Conservation (phyloP, 345 rosid species). For the Erodium maritimum region DNA sequence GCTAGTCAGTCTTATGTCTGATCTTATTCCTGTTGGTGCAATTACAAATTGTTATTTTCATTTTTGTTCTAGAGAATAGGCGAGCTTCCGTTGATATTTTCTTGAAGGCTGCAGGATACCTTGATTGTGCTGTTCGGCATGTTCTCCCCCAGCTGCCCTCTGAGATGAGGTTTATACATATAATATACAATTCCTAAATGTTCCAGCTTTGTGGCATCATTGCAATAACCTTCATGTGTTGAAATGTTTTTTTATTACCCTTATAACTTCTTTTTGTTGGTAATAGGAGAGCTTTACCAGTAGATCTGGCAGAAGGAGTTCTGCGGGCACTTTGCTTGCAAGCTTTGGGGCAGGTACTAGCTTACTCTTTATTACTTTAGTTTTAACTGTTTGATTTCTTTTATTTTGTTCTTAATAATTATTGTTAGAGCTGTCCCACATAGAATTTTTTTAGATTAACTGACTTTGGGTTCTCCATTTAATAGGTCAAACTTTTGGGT, state of each 20-base stretch:
- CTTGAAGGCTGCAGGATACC: slow-evolving; percentile 93
- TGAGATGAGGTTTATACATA: slow-evolving; percentile 51
- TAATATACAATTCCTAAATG: slow-evolving; percentile 4
- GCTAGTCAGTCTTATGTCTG: not conserved
- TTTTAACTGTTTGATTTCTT: slow-evolving; percentile 1
- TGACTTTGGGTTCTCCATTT: too few species aligned
- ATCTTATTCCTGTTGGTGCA: slow-evolving; percentile 5
- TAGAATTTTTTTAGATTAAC: too few species aligned
- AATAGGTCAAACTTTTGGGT: too few species aligned
- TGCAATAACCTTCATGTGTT: slow-evolving; percentile 4
- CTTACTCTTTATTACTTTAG: slow-evolving; percentile 15
- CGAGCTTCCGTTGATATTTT: slow-evolving; percentile 78
- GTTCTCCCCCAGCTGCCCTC: slow-evolving; percentile 79
- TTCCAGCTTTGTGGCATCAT: slow-evolving; percentile 6
- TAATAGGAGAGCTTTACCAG: slow-evolving; percentile 78
- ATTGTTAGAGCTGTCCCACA: too few species aligned
- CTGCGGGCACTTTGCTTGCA: slow-evolving; percentile 87
- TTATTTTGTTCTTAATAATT: too few species aligned
- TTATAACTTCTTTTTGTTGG: slow-evolving; percentile 10
- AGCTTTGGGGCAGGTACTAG: slow-evolving; percentile 82
- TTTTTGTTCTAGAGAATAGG: slow-evolving; percentile 54
- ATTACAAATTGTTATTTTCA: not conserved
- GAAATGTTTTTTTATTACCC: slow-evolving; percentile 2
- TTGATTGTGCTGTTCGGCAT: slow-evolving; percentile 83
- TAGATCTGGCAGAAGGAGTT: slow-evolving; percentile 87